These are phyloP conservation scores for Linnemannia schmuckeri DNA, from an alignment of 192 early-diverging fungal species.

Conservation along the genomic window DNA sequence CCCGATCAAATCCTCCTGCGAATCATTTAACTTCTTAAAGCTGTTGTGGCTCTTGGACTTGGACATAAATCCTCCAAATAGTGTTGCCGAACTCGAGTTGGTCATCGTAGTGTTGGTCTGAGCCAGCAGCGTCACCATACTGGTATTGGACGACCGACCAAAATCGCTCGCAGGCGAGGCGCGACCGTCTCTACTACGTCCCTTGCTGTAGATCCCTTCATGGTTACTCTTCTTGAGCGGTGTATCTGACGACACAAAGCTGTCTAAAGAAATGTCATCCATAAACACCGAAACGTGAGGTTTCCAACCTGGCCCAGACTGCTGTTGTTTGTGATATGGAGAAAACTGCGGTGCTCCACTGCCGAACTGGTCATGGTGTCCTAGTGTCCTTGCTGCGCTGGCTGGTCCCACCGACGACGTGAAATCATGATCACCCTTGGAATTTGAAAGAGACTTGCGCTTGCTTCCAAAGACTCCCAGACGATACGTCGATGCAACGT, in stretches of 20 bases:
- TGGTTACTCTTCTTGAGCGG: neutral
- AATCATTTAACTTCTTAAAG: constrained; percentile 8
- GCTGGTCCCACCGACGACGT: neutral
- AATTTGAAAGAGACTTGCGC: neutral
- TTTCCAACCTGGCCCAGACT: constrained; percentile 2
- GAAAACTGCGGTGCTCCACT: neutral
- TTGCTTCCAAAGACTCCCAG: neutral
- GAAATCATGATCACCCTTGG: neutral
- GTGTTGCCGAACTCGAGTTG: constrained; percentile 33
- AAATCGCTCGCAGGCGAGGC: constrained; percentile 6
- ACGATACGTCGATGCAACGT: neutral
- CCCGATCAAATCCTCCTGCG: neutral
- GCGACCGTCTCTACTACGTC: neutral
- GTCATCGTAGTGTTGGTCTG: constrained; percentile 13
- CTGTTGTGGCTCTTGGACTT: constrained; percentile 10
- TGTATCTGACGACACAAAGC: constrained; percentile 17
- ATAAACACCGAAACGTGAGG: constrained; percentile 37
- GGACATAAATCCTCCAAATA: constrained; percentile 29
- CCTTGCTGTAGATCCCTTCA: neutral
- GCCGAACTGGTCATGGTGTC: neutral
- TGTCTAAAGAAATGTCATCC: constrained; percentile 43
- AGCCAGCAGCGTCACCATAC: constrained; percentile 34
- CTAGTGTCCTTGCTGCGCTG: constrained; percentile 5
- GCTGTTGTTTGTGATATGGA: neutral
- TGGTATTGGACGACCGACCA: constrained; percentile 26